Base-by-base conservation (phyloP, 805 yeast genomes). In the Jamesozyma rosinii region DNA sequence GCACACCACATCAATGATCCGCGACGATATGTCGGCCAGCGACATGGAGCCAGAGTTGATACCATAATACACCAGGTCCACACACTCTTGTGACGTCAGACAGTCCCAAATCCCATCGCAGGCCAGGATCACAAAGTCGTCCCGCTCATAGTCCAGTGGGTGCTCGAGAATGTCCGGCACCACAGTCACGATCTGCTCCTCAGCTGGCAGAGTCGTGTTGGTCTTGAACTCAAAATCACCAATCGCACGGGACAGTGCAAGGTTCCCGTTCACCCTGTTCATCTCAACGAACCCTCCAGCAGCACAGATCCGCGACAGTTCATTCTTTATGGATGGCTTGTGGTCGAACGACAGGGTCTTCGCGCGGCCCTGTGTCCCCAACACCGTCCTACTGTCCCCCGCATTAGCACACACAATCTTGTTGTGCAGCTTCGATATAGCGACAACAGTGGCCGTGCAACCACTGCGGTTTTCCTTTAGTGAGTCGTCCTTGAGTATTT, bases 71-170 rank as follows among this genome's bases (percentile, higher is more conserved):
- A 90, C 90, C 65, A 92, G 79, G 64, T 89, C 95, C 37, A 90
- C 88, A 60, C 86, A 92, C 63, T 83, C 88, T 66, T 90, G 97
- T 27, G 95, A 83, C 3, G 94, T 75, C 61, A 88, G 74, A 68
- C 97, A 92, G 67, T 90, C 98, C 97, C 98, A 90, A 58, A 90
- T 90, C 59, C 98, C 98, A 64, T 90, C 98, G 69, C 98, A 90
- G 1, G 97, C 98, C 52, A 90, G 75, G 36, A 90, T 79, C 29
- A 90, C 71, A 61, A 90, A 90, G 69, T 90, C 98, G 65, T 90
- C 97, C 38, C 74, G 70, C 6, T 64, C 66, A 43, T 69, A 69
- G 46, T 83, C 72, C 38, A 82, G 63, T 18, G 70, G 66, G 64
- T 90, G 98, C 58, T 77, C 83, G 43, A 90, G 71, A 35, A 90